Base-by-base conservation (phyloP, 805 yeast genomes). In the Ogataea zsoltii region DNA sequence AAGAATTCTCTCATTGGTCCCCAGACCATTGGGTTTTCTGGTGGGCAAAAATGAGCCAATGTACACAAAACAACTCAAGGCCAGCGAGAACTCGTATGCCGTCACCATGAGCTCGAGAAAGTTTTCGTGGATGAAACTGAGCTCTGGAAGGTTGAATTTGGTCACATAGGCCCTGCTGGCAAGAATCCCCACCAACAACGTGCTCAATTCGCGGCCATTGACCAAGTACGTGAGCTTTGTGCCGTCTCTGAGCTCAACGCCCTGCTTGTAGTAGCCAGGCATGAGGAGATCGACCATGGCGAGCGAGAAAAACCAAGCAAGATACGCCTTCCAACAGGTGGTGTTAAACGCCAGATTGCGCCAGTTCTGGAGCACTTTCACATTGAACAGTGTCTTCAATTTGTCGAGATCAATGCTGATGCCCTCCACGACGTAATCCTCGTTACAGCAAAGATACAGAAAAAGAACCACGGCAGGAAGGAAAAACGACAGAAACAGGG, bases 221-320 rank as follows among this genome's bases (percentile, higher is more conserved):
- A 94, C 86, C 59, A 85, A 83, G 69, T 92, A 92, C 15, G 63
- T 60, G 49, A 92, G 73, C 39, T 66, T 65, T 1, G 87, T 74
- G 2, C 94, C 94, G 63, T 90, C 96, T 58, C 97, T 75, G 46
- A 92, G 69, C 45, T 62, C 66, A 10, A 83, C 80, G 19, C 99
- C 99, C 26, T 76, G 61, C 61, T 65, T 46, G 69, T 75, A 0
- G 92, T 96, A 17, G 83, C 92, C 97, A 11, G 92, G 91, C 28
- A 87, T 67, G 3, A 83, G 56, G 12, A 76, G 57, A 62, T 88
- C 97, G 34, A 88, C 67, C 0, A 76, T 47, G 4, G 80, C 83
- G 42, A 94, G 71, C 0, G 72, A 74, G 45, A 72, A 71, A 57
- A 89, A 85, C 98, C 98, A 92, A 1, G 67, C 49, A 6, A 79